Evolutionary conservation across 371 early-diverging fungal genomes (phyloP).

Genomic region (Massospora cicadina): DNA sequence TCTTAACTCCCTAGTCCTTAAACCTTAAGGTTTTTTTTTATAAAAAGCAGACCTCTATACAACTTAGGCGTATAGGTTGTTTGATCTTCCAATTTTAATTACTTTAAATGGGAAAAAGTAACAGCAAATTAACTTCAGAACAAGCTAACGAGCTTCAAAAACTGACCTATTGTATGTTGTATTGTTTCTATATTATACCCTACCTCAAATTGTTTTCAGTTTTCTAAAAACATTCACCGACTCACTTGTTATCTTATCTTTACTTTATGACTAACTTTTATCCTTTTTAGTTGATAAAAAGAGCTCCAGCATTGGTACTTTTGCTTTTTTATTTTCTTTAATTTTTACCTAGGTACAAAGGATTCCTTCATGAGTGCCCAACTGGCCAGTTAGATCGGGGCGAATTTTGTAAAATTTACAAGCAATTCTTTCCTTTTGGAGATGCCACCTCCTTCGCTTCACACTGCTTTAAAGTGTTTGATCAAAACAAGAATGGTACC

Average conservation of each 20-base stretch:
- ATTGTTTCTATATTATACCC: not conserved
- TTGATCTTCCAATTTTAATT: no score
- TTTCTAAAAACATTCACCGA: no score
- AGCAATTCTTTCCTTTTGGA: slow-evolving; percentile 93
- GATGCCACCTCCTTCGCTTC: slow-evolving; percentile 81
- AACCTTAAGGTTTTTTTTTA: no score
- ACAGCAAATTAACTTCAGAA: slow-evolving; percentile 65
- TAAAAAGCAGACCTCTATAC: no score
- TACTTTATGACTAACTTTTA: no score
- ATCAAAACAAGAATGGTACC: slow-evolving; percentile 64
- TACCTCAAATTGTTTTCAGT: no score
- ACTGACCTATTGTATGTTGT: slow-evolving; percentile 58
- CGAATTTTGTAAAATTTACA: slow-evolving; percentile 85
- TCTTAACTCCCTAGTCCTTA: no score
- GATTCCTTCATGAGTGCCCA: slow-evolving; percentile 85
- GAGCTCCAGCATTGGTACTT: slow-evolving; percentile 85
- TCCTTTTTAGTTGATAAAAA: slow-evolving; percentile 58
- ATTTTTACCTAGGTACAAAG: slow-evolving; percentile 62
- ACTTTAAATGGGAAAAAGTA: slow-evolving; percentile 77
- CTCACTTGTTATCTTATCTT: no score
- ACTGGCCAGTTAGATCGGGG: slow-evolving; percentile 62
- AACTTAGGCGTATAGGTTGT: no score
- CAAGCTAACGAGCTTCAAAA: slow-evolving; percentile 62
- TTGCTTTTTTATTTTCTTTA: not conserved
- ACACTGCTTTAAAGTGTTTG: slow-evolving; percentile 79